Conservation (phyloP, 2,329 filamentous ascomycete species). For the Elsinoe batatas region DNA sequence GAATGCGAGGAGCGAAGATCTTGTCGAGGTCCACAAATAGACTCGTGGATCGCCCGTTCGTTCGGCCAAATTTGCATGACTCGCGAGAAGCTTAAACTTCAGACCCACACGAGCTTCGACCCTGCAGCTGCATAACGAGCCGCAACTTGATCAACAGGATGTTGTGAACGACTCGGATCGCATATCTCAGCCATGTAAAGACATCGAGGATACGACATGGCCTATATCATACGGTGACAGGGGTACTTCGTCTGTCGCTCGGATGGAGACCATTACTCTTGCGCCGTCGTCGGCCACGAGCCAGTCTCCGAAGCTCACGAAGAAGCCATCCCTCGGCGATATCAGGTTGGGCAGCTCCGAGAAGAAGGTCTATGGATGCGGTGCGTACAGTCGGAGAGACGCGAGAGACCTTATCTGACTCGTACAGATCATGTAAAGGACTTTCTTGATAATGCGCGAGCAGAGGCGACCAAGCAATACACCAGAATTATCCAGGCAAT, state of each 20-base stretch:
- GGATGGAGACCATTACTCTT: slow-evolving; percentile 32
- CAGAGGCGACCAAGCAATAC: slow-evolving; percentile 61
- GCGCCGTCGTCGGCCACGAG: slow-evolving; percentile 31
- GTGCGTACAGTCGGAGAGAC: slow-evolving; percentile 23
- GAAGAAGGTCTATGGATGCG: slow-evolving; percentile 29
- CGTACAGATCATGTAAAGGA: slow-evolving; percentile 61
- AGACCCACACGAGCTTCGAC: not conserved
- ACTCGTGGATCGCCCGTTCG: not conserved
- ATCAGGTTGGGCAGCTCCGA: slow-evolving; percentile 13
- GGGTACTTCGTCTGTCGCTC: too few relatives aligned
- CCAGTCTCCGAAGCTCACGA: slow-evolving; percentile 34
- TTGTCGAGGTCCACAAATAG: not conserved
- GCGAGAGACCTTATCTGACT: slow-evolving; percentile 14
- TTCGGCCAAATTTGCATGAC: not conserved
- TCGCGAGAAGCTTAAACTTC: slow-evolving; percentile 3
- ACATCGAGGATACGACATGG: too few relatives aligned
- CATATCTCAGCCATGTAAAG: too few relatives aligned
- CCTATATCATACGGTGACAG: too few relatives aligned
- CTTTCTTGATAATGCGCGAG: slow-evolving; percentile 57
- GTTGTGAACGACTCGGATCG: too few relatives aligned
- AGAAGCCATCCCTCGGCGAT: slow-evolving; percentile 22
- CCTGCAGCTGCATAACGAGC: not conserved
- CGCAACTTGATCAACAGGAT: not conserved
- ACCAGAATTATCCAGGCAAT: slow-evolving; percentile 61
- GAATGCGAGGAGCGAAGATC: not conserved